Evolutionary conservation across 306 rosid species (phyloP).

Genomic region (Cercis canadensis): DNA sequence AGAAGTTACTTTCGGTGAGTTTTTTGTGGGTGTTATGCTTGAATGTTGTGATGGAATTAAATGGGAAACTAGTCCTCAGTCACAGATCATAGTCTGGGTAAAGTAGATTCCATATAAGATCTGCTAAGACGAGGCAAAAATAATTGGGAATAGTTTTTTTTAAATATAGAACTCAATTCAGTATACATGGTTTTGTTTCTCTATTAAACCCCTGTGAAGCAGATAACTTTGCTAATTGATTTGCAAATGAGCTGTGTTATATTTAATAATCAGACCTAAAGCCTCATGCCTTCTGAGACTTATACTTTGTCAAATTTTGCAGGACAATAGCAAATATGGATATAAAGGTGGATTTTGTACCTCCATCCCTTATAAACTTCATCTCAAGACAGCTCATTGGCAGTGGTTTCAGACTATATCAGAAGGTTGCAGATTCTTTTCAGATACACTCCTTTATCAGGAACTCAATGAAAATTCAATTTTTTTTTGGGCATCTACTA

Average conservation of each 20-base stretch:
- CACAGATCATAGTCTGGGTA: not conserved
- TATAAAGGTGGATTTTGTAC: conserved; percentile 85
- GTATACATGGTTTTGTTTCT: not conserved
- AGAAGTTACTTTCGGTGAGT: conserved; percentile 89
- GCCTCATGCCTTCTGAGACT: conserved; percentile 21
- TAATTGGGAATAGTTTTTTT: not conserved
- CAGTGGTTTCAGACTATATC: conserved; percentile 85
- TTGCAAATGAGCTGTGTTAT: not conserved
- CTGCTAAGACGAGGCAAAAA: not conserved
- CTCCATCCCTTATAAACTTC: conserved; percentile 89
- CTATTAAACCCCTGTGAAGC: not conserved
- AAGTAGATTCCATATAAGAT: not conserved
- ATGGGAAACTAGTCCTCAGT: conserved; percentile 3
- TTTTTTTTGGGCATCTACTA: conserved; percentile 23
- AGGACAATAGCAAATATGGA: conserved; percentile 94
- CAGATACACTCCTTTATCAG: conserved; percentile 25
- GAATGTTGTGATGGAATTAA: conserved; percentile 18
- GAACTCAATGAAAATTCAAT: not conserved
- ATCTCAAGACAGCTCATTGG: conserved; percentile 92
- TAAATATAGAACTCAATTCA: not conserved
- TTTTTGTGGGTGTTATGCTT: conserved; percentile 12
- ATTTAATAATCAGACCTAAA: not conserved
- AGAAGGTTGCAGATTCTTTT: conserved; percentile 65
- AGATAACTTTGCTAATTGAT: not conserved
- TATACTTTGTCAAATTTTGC: conserved; percentile 39